Base-by-base conservation (phyloP, 192 early-diverging fungal genomes). In the Mortierella claussenii region DNA sequence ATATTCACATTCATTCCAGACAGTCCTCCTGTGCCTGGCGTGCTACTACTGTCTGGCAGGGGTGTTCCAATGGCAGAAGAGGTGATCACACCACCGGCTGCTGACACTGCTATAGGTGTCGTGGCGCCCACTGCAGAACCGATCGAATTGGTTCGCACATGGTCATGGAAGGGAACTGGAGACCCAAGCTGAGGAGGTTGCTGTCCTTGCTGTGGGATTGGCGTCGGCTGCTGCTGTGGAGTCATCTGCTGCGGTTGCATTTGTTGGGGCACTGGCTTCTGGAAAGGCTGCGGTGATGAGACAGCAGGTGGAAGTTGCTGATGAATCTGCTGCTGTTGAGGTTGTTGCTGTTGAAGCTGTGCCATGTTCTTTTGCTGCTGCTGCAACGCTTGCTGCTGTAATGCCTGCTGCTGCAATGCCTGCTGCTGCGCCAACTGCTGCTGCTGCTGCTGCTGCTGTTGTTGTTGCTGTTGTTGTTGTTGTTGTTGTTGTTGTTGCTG, bases 141-240 rank as follows among this genome's bases (percentile, higher is more conserved):
- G 5, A 48, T 47, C 20, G 73, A 76, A 18, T 62, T 76, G 9
- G 73, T 62, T 15, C 73, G n/a, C 7, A 57, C 59, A 49, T 76
- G 73, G 18, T 31, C 48, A 27, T 43, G 57, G 44, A 65, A 66
- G 2, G 63, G 70, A 4, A 59, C 62, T 18, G 70, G 70, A 4
- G 70, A 75, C 1, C 56, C 57, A 31, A 75, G 17, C n/a, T 64
- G 50, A 0, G 51, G 15, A 30, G 48, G n/a, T 53, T 17, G 68
- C 6, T n/a, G 31, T 48, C n/a, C 51, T 20, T 61, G 45, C n/a
- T 33, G 68, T 12, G 43, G 68, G 36, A 44, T 33, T 15, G 37
- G 33, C 15, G 50, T 26, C 1, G 34, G 58, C 11, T 44, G 54
- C 13, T 62, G 60, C 23, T 50, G 60, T 27, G 11, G 24, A 2